Base-by-base conservation (phyloP, 2,329 filamentous ascomycete genomes). In the Ilyonectria sp. region DNA sequence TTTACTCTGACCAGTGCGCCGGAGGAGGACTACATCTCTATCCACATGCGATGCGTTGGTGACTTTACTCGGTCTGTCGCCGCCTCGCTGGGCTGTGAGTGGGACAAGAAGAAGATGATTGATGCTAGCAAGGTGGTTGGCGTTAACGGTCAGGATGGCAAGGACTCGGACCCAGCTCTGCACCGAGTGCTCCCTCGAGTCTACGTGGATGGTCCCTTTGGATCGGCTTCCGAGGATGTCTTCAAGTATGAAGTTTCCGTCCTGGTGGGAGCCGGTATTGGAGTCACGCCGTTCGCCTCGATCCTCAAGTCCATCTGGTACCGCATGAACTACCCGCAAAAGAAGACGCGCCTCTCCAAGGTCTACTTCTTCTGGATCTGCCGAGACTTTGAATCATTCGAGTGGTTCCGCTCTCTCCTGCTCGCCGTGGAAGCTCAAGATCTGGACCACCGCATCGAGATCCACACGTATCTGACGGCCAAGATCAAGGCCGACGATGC, bases 331-430 rank as follows among this genome's bases (percentile, higher is more conserved):
- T 95, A 94, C 82, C 92, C 92, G 3, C 91, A 93, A 79, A 89
- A 91, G 81, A 92, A 92, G 83, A 95, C 93, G 3, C 87, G 93
- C 4, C 86, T 97, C 49, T 88, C 91, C 76, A 97, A 96, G 81
- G 93, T 97, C 26, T 97, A 96, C 85, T 96, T 96, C 85, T 94
- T 96, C 87, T 96, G 94, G 94, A 91, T 96, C 69, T 95, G 93
- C 85, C 88, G 93, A 80, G 93, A 96, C 81, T 95, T 95, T 77
- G 93, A 92, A 37, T 94, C 92, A 0, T 95, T 96, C 75, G 93
- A 96, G 84, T 97, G 94, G 94, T 96, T 96, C 86, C 88, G 93
- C 56, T 95, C 92, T 29, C 84, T 97, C 67, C 87, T 97, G 17
- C 86, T 94, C 70, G 94, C 94, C 61, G 95, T 97, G 75, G 94